These are phyloP conservation scores for Pyropia haitanensis DNA, from an alignment of 23 red algal species.

Conservation along the genomic window DNA sequence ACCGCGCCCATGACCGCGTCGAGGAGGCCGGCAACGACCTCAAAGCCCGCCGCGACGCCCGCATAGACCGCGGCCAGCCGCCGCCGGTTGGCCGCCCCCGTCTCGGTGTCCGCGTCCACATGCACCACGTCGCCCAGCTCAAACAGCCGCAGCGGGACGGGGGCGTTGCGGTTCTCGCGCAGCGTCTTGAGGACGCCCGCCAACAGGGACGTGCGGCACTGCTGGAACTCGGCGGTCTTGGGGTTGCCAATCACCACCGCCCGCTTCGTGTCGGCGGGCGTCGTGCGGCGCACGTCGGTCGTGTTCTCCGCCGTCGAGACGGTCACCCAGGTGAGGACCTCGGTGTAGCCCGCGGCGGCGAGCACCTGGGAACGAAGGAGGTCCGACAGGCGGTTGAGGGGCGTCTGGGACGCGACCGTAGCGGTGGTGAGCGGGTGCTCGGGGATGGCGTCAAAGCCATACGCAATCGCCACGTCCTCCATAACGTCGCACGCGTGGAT, in stretches of 20 bases:
- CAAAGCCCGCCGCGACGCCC: conserved; percentile 71
- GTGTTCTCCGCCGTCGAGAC: conserved; percentile 92
- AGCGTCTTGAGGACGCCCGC: conserved; percentile 91
- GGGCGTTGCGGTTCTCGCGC: conserved; percentile 82
- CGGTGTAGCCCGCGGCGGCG: conserved; percentile 87
- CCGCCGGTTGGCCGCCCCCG: conserved; percentile 63
- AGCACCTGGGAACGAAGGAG: conserved; percentile 75
- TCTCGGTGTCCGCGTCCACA: conserved; percentile 41
- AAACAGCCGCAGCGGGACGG: conserved; percentile 84
- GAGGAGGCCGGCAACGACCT: conserved; percentile 79
- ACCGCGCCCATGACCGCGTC: conserved; percentile 71
- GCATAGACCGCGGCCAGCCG: conserved; percentile 71
- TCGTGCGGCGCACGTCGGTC: conserved; percentile 38
- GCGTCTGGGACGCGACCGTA: conserved; percentile 55
- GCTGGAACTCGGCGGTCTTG: conserved; percentile 93
- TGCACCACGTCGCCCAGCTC: conserved; percentile 86
- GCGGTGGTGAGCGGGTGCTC: conserved; percentile 42
- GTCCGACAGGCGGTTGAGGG: conserved; percentile 78
- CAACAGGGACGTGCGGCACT: conserved; percentile 70
- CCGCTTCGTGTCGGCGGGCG: conserved; percentile 18
- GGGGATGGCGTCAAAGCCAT: conserved; percentile 77
- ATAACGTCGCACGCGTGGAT: conserved; percentile 87
- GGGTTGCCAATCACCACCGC: conserved; percentile 87
- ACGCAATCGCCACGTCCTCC: conserved; percentile 88
- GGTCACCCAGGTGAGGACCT: conserved; percentile 98